phyloP scores from a whole-genome alignment of 805 yeast genomes.

The Millerozyma miso region DNA sequence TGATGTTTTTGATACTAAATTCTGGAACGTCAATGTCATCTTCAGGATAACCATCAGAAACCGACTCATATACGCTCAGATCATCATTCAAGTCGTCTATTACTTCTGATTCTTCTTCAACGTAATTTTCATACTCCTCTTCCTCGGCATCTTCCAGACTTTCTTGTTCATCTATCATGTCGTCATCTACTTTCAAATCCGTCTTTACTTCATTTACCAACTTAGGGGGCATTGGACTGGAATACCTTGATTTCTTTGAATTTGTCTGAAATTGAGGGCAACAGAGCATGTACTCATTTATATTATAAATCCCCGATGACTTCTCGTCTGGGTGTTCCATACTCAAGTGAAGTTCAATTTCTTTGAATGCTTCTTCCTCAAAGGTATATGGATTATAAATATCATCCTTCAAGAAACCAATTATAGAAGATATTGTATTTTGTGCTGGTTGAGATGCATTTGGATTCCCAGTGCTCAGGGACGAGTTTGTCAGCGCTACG shows the following conservation, averaged over 20 bases:
- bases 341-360: slow-evolving; percentile 28
- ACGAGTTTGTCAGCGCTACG: slow-evolving; percentile 12
- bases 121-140: slow-evolving; percentile 4
- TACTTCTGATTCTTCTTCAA: neutral
- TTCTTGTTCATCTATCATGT: slow-evolving; percentile 14
- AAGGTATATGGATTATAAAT: slow-evolving; percentile 57
- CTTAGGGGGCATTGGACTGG: neutral
- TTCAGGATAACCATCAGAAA: slow-evolving; percentile 10
- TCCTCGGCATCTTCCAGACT: slow-evolving; percentile 14
- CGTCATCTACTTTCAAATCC: slow-evolving; percentile 12
- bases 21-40: slow-evolving; percentile 11
- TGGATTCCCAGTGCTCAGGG: slow-evolving; percentile 6
- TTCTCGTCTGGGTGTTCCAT: slow-evolving; percentile 5
- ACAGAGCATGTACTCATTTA: slow-evolving; percentile 28
- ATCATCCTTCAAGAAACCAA: slow-evolving; percentile 65
- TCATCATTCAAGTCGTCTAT: neutral
- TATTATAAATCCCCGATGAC: neutral
- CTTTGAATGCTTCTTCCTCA: slow-evolving; percentile 53
- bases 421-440: slow-evolving; percentile 45
- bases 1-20: slow-evolving; percentile 8
- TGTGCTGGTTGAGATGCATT: slow-evolving; percentile 6
- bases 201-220: neutral
- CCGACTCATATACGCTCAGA: slow-evolving; percentile 1
- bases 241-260: slow-evolving; percentile 1
- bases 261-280: slow-evolving; percentile 28